These are phyloP conservation scores for Zalaria sp. DNA, from an alignment of 2,329 filamentous ascomycete genomes.

Conservation along the genomic window DNA sequence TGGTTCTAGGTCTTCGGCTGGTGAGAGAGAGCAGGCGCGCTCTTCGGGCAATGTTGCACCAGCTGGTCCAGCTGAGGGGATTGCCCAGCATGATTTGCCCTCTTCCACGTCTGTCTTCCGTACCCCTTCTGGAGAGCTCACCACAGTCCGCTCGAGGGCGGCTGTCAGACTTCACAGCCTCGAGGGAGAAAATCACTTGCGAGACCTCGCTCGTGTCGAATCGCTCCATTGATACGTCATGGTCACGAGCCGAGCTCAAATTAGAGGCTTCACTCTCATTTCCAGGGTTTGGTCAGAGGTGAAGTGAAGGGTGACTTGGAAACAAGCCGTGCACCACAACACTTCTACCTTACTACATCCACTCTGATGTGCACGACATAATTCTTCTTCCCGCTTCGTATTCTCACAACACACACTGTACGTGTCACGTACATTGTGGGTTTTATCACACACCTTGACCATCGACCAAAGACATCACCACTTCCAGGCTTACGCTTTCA, in stretches of 20 bases:
- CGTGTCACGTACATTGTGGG: no score
- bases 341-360: no score
- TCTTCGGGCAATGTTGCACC: not conserved
- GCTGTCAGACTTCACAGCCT: not conserved
- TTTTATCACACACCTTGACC: no score
- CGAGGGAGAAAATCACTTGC: not conserved
- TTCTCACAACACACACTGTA: no score
- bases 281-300: not conserved
- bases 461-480: no score
- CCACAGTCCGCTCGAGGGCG: slow-evolving; percentile 2
- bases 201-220: not conserved
- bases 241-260: not conserved
- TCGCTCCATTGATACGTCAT: no score
- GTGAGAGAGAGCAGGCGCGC: slow-evolving; percentile 5
- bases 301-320: not conserved
- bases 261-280: not conserved
- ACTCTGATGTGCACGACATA: no score
- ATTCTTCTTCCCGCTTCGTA: no score
- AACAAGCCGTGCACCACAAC: no score
- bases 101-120: slow-evolving; percentile 52
- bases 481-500: no score
- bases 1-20: slow-evolving; percentile 5
- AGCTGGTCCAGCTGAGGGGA: not conserved
- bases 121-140: slow-evolving; percentile 33
- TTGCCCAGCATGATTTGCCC: slow-evolving; percentile 34